A percentile compares a stretch with the other conserved stretches of the same genome.
These are phyloP conservation scores for Lignosus rhinocerotis DNA, from an alignment of 1,284 basidiomycete species.

Conservation along the genomic window DNA sequence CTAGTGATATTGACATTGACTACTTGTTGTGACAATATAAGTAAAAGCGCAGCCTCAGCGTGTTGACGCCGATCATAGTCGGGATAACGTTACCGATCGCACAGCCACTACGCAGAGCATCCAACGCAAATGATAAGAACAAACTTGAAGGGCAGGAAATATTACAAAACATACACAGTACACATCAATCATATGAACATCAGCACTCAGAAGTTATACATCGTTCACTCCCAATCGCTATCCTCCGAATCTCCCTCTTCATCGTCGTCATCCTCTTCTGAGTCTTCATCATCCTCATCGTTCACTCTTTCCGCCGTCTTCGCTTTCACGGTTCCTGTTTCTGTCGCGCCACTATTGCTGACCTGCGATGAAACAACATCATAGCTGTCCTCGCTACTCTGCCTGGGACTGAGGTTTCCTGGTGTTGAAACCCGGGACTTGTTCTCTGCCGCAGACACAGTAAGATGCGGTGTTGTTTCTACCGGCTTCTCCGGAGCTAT, in stretches of 20 bases:
- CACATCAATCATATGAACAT: no score
- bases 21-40: no score
- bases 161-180: background rate
- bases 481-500: conserved; percentile 5
- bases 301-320: conserved; percentile 38
- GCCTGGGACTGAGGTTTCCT: conserved; percentile 48
- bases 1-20: no score
- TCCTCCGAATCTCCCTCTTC: conserved; percentile 35
- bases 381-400: conserved; percentile 71
- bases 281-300: conserved; percentile 36
- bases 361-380: conserved; percentile 64
- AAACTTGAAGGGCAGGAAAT: background rate
- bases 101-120: no score
- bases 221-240: conserved; percentile 67
- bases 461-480: conserved; percentile 19
- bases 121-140: no score
- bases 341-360: conserved; percentile 30
- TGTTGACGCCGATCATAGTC: no score
- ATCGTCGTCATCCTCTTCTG: conserved; percentile 1
- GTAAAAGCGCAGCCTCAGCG: no score
- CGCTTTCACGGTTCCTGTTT: conserved; percentile 27
- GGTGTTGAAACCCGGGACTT: conserved; percentile 38
- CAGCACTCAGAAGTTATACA: no score
- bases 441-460: conserved; percentile 22
- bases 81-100: no score